Conservation (phyloP, 2,329 filamentous ascomycete species). For the Stachybotrys chlorohalonatus region DNA sequence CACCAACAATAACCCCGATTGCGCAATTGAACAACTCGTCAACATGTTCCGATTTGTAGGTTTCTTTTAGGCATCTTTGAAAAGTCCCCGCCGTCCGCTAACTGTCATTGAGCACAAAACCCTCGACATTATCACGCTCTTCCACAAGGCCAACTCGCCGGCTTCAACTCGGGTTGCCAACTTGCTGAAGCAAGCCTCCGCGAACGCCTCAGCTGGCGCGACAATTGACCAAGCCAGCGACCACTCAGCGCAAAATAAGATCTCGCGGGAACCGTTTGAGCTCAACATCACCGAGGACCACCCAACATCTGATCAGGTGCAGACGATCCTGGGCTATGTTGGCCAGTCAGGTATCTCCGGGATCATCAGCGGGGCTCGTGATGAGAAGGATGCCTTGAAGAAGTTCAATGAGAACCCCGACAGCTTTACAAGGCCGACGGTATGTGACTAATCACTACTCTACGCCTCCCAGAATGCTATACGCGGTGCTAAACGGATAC, state of each 20-base stretch:
- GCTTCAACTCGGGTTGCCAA: constrained; percentile 65
- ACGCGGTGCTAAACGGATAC: constrained; percentile 1
- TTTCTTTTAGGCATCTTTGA: constrained; percentile 1
- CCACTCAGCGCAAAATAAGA: constrained; percentile 46
- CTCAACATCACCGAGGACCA: constrained; percentile 72
- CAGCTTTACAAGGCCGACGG: constrained; percentile 67
- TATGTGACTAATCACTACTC: constrained; percentile 33
- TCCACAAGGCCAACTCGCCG: constrained; percentile 72
- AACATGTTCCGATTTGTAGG: constrained; percentile 41
- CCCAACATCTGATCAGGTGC: constrained; percentile 75
- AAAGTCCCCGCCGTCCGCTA: neutral
- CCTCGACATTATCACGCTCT: constrained; percentile 89
- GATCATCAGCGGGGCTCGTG: constrained; percentile 65
- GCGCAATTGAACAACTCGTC: constrained; percentile 2
- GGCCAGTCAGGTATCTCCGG: constrained; percentile 49
- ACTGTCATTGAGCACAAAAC: constrained; percentile 53
- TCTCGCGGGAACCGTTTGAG: constrained; percentile 63
- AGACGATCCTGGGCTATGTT: constrained; percentile 76
- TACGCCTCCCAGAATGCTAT: neutral
- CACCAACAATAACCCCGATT: neutral
- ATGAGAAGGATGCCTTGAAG: constrained; percentile 68
- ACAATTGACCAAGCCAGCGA: constrained; percentile 68
- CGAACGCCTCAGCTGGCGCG: constrained; percentile 56
- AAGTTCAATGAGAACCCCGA: constrained; percentile 62
- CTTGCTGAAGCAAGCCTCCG: constrained; percentile 72